Evolutionary conservation across 2,329 filamentous ascomycete genomes (phyloP), one percentile per base, ranked within the genome.

Genomic region (Aspergillus persii): DNA sequence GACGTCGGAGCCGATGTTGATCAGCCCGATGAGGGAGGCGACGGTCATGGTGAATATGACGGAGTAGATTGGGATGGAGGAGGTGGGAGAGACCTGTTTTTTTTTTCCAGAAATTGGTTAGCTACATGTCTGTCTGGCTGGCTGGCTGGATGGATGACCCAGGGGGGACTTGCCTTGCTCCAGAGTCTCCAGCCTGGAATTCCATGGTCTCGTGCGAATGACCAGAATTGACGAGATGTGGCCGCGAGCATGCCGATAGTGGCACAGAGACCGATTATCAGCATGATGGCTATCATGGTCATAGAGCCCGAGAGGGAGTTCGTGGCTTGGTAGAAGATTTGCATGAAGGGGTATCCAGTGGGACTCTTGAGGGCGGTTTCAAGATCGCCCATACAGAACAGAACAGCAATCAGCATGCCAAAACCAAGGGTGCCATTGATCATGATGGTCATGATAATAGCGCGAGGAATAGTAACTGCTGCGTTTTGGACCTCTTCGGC

Each of bases 401-500:
- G 68, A 51, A 75, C 68, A 3, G 75, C 73, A 31, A 78, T 64
- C 6, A 78, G 57, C 66, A 76, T 75, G 46, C 69, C 60, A 23
- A 78, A 73, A 0, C 74, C 76, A 6, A 77, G 64, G 9, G 64
- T 57, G 5, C 72, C 74, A 44, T 78, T 78, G 57, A 77, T 67
- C 48, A 71, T 59, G 26, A 72, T 69, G 12, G 68, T 73, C 4
- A 73, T 69, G 50, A 77, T 66, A 54, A 79, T 75, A 1, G 72
- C 69, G 3, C 67, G 66, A 0, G 77, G 77, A 3, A 79, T 68
- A 15, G 72, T 71, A 8, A 66, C 57, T 0, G 71, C 65, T 9
- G 77, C 73, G 60, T 78, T 72, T 18, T 67, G 66, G 41, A 78
- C 71, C 59, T 79, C 77, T 63, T 79, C 77, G 5, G 73, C 69